Evolutionary conservation across 31 red algal genomes (phyloP), one percentile per base, ranked within the genome.

Genomic region (Endocladia muricata): DNA sequence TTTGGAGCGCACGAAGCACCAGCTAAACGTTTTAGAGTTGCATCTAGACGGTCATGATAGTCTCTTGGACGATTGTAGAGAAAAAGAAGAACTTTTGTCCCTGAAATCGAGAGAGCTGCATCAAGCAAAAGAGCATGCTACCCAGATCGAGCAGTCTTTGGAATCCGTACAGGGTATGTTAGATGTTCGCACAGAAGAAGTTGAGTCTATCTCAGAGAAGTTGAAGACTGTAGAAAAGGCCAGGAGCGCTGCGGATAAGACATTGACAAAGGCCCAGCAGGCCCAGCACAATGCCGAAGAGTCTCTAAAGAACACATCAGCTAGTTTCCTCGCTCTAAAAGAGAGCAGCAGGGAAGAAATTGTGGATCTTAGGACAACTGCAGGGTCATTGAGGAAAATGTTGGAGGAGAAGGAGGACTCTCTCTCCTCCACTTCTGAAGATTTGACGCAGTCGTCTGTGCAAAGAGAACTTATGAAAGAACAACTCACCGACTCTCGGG

Each of bases 11-110:
- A 19, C 68, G 19, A 39, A 72, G 68, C 68, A 72, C 15, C 68
- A 72, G 7, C n/a, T 23, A 4, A 11, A 39, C 1, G 36, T 33
- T 21, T 29, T 76, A 2, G 55, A 76, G 36, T 76, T 54, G 17
- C 72, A 76, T 29, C 13, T 76, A 28, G 28, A 76, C 17, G 72
- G 51, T n/a, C 72, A 76, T 37, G 72, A 76, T 59, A 76, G 51
- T 32, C 28, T 76, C 26, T 38, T 76, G 47, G 41, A 59, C 26
- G 72, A 76, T 19, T 76, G 37, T 60, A 47, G 55, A 11, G 48
- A 56, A 40, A 60, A 56, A 25, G 28, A 76, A 37, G 32, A 59
- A 15, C 29, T 25, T 21, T 29, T 76, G 13, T 28, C 29, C 17
- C 28, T 37, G 35, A 76, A 22, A 7, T 33, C 7, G 7, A 42